Evolutionary conservation across 106 monocot species (phyloP).

Genomic region (Allium fistulosum): DNA sequence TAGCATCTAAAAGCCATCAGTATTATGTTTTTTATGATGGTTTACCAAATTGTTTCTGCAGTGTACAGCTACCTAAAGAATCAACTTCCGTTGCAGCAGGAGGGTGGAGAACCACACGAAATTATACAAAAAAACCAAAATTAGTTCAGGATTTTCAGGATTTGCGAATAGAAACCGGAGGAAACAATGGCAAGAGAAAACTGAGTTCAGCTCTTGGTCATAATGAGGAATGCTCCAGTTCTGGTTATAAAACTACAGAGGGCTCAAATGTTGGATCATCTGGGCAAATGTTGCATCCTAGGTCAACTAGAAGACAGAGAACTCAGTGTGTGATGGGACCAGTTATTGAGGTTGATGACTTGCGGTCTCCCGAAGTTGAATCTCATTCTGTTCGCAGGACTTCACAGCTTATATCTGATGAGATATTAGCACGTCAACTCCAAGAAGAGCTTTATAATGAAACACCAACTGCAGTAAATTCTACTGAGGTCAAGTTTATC

Average conservation of each 20-base stretch:
- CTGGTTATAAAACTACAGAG: constrained; percentile 13
- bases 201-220: constrained; percentile 9
- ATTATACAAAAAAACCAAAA: neutral
- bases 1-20: too few relatives aligned
- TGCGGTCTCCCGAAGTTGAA: constrained; percentile 27
- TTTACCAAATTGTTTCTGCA: too few relatives aligned
- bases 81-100: too few relatives aligned
- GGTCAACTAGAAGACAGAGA: constrained; percentile 14
- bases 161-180: constrained; percentile 13
- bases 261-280: constrained; percentile 7
- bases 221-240: constrained; percentile 40
- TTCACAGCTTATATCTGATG: constrained; percentile 68
- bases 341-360: constrained; percentile 58
- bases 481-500: constrained; percentile 17
- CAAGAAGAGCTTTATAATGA: constrained; percentile 81
- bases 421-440: constrained; percentile 67
- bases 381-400: constrained; percentile 7
- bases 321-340: constrained; percentile 1
- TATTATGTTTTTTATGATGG: too few relatives aligned
- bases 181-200: constrained; percentile 41
- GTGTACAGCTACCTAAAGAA: too few relatives aligned
- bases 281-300: constrained; percentile 12
- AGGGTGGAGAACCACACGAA: constrained; percentile 19
- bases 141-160: neutral
- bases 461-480: constrained; percentile 16